phyloP scores from a whole-genome alignment of 192 early-diverging fungal genomes.

The Chytriomyces sp. region DNA sequence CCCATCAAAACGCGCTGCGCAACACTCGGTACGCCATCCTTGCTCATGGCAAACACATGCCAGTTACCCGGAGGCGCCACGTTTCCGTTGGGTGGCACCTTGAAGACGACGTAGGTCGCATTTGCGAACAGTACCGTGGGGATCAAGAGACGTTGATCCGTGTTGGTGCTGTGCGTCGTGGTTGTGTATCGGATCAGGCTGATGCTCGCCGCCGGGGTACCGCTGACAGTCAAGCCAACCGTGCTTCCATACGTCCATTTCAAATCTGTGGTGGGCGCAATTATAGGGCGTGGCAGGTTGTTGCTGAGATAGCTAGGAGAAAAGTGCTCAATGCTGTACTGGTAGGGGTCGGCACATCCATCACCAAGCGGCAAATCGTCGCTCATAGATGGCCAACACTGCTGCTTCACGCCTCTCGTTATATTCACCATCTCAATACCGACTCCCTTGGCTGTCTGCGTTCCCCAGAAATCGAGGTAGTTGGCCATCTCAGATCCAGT shows the following conservation, averaged over 20 bases:
- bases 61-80: slow-evolving; percentile 42
- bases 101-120: slow-evolving; percentile 11
- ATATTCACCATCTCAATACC: slow-evolving; percentile 1
- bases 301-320: neutral
- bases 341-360: neutral
- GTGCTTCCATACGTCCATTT: neutral
- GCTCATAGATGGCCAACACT: neutral
- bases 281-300: neutral
- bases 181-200: slow-evolving; percentile 31
- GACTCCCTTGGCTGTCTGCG: neutral
- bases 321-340: neutral
- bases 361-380: neutral
- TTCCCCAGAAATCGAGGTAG: slow-evolving; percentile 40
- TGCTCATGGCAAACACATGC: slow-evolving; percentile 38
- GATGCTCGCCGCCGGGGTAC: neutral
- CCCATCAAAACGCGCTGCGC: slow-evolving; percentile 1
- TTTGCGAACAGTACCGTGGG: slow-evolving; percentile 16
- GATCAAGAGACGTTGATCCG: slow-evolving; percentile 44
- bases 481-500: slow-evolving; percentile 49
- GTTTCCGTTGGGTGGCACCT: slow-evolving; percentile 29
- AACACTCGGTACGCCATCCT: slow-evolving; percentile 29
- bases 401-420: neutral
- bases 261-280: neutral
- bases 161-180: slow-evolving; percentile 44
- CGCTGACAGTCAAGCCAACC: neutral